Evolutionary conservation across 139 green algal genomes (phyloP).

Genomic region (Coelastrella sp.): DNA sequence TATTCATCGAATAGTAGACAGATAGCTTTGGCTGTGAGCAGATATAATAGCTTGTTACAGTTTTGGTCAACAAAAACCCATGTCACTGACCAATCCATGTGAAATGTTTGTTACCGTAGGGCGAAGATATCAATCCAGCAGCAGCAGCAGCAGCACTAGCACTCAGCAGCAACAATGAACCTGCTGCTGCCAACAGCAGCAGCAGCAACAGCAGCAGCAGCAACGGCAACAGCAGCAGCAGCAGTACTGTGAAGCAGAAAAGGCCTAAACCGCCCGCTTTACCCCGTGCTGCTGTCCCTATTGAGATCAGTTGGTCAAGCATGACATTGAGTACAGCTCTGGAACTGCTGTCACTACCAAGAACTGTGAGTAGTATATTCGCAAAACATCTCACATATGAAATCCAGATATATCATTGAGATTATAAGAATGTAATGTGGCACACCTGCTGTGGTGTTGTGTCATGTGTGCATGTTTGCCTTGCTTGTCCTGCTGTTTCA

Average conservation of each 20-base stretch:
- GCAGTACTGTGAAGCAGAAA: background rate
- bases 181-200: background rate
- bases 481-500: no score
- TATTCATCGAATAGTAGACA: no score
- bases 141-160: background rate
- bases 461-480: no score
- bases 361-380: slow-evolving; percentile 20
- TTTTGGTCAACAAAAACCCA: background rate
- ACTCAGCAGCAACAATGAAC: background rate
- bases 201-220: background rate
- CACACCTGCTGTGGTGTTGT: no score
- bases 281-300: background rate
- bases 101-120: background rate
- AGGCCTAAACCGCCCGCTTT: background rate
- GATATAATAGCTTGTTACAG: background rate
- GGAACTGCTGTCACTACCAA: slow-evolving; percentile 68
- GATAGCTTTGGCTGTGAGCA: no score
- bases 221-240: slow-evolving; percentile 14
- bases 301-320: background rate
- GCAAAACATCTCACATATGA: no score
- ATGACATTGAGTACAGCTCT: slow-evolving; percentile 66
- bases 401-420: no score
- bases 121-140: slow-evolving; percentile 7
- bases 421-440: no score
- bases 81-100: background rate